Percentiles rank a stretch among this genome's conserved stretches.
Conservation (phyloP, 208 protist species). For the Crithidia expoeki region DNA sequence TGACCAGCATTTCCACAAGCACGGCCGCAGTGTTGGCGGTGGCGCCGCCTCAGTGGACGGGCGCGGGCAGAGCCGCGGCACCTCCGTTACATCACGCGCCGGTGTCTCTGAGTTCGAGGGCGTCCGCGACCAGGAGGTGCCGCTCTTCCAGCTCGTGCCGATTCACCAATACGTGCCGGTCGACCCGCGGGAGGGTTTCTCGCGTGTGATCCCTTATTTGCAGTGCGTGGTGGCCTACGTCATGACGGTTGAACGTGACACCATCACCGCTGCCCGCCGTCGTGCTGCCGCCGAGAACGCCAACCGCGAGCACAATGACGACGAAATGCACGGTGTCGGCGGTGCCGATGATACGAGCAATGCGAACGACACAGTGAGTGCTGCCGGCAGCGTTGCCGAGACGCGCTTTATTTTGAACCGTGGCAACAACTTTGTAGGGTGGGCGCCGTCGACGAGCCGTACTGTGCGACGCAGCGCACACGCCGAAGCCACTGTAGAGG, state of each 20-base stretch:
- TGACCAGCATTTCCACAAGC: conserved; percentile 41
- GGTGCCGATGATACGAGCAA: conserved; percentile 2
- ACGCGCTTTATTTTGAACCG: conserved; percentile 28
- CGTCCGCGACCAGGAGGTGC: conserved; percentile 31
- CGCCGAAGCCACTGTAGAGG: neutral
- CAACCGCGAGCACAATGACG: neutral
- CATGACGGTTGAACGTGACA: conserved; percentile 18
- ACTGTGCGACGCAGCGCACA: conserved; percentile 16
- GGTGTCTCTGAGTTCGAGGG: conserved; percentile 27
- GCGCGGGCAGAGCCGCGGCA: conserved; percentile 2
- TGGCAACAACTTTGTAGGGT: conserved; percentile 48
- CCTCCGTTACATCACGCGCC: conserved; percentile 11
- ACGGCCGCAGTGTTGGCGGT: conserved; percentile 8
- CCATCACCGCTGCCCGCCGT: conserved; percentile 16
- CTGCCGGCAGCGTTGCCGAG: conserved; percentile 2
- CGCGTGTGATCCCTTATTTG: conserved; percentile 58
- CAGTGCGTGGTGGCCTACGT: conserved; percentile 43
- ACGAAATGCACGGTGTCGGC: neutral
- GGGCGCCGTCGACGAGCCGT: conserved; percentile 24
- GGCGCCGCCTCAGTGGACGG: neutral
- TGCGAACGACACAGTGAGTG: neutral
- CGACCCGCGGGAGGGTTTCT: conserved; percentile 40
- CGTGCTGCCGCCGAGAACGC: neutral
- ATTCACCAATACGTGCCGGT: conserved; percentile 66
- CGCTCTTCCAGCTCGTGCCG: conserved; percentile 59